These are phyloP conservation scores for Rhododendron mucronatum DNA, from an alignment of 148 eudicot species.

Conservation along the genomic window DNA sequence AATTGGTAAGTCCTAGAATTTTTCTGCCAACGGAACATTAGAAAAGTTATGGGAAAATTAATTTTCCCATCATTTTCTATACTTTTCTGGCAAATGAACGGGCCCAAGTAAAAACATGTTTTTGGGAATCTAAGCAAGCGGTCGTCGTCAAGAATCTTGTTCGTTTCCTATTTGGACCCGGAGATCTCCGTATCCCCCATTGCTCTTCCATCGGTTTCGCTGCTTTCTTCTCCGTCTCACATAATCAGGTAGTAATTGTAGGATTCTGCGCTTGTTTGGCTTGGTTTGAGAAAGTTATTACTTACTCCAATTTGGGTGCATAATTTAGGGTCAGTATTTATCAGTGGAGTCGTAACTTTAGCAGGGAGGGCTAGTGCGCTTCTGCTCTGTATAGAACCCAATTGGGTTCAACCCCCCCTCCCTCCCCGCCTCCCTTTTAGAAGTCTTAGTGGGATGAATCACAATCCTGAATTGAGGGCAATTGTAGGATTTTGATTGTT, in stretches of 20 bases:
- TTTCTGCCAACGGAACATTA: too few relatives aligned
- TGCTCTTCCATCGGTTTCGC: neutral
- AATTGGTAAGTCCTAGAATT: too few relatives aligned
- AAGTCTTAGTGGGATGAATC: neutral
- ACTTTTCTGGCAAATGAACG: too few relatives aligned
- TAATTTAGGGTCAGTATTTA: neutral
- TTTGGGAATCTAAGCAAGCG: neutral
- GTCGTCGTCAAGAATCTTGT: neutral
- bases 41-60: too few relatives aligned
- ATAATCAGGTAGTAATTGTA: neutral
- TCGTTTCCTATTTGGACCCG: neutral
- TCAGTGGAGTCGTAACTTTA: neutral
- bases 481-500: neutral
- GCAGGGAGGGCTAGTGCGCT: too few relatives aligned
- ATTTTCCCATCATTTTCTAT: too few relatives aligned
- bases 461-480: neutral
- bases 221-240: neutral
- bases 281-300: neutral
- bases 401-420: too few relatives aligned
- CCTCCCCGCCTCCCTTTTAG: too few relatives aligned
- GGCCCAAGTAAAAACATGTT: too few relatives aligned
- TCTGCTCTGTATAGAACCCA: too few relatives aligned
- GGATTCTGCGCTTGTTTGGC: neutral
- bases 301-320: neutral
- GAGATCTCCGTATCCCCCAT: neutral